Percentiles rank a stretch among this genome's conserved stretches.
phyloP scores from a whole-genome alignment of 148 eudicot genomes.

The Vaccinium corymbosum region DNA sequence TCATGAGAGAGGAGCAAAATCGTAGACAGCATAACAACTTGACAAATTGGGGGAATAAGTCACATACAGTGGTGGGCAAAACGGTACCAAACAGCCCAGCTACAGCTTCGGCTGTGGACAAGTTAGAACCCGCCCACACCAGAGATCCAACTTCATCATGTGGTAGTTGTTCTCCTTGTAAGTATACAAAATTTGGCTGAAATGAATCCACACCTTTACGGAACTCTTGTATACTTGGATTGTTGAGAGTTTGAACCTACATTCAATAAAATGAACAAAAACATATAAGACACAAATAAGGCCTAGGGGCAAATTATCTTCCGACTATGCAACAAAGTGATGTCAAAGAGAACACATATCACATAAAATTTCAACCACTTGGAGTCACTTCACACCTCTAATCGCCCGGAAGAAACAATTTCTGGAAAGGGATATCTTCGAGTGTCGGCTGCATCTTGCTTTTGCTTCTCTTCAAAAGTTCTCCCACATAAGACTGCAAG shows the following conservation, averaged over 20 bases:
- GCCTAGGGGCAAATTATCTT: background rate
- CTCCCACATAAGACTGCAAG: conserved; percentile 62
- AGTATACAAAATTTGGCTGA: conserved; percentile 68
- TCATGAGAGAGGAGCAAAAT: conserved; percentile 1
- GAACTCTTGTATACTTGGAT: conserved; percentile 63
- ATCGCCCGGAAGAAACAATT: conserved; percentile 61
- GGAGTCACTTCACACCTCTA: conserved; percentile 46
- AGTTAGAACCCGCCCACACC: conserved; percentile 54
- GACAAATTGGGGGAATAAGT: background rate
- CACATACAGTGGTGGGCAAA: conserved; percentile 74
- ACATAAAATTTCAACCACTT: background rate
- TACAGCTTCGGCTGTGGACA: conserved; percentile 48
- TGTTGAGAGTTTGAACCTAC: conserved; percentile 68
- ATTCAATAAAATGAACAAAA: conserved; percentile 5
- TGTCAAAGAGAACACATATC: background rate
- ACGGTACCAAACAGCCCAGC: conserved; percentile 52
- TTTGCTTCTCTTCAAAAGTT: conserved; percentile 26
- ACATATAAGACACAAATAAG: background rate
- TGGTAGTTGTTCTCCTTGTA: conserved; percentile 68
- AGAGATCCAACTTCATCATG: conserved; percentile 71
- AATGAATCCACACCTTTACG: conserved; percentile 46
- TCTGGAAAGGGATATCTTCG: conserved; percentile 59
- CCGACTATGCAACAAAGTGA: background rate
- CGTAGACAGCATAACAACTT: background rate
- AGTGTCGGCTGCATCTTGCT: conserved; percentile 27